These are phyloP conservation scores for Cladophialophora carrionii DNA, from an alignment of 2,329 filamentous ascomycete species.

Conservation along the genomic window DNA sequence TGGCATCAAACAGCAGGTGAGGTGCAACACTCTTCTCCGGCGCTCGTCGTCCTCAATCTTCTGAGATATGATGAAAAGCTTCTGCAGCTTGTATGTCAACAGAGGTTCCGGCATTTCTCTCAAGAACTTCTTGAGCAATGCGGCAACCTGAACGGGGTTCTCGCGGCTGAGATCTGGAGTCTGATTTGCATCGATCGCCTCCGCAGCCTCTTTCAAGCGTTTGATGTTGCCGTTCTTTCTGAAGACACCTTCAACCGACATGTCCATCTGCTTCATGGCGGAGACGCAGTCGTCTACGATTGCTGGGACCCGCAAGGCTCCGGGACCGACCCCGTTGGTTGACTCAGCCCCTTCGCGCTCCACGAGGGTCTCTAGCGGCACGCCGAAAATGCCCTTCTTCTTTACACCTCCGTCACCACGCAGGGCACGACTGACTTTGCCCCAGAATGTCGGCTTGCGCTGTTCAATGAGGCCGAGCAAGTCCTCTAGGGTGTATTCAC, in stretches of 20 bases:
- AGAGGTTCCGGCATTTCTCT: slow-evolving; percentile 92
- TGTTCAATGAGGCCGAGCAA: slow-evolving; percentile 90
- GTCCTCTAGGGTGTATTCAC: slow-evolving; percentile 91
- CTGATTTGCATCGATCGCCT: slow-evolving; percentile 83
- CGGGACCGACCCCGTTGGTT: slow-evolving; percentile 94
- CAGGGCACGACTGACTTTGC: slow-evolving; percentile 95
- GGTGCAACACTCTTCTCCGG: slow-evolving; percentile 80
- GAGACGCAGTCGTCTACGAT: slow-evolving; percentile 92
- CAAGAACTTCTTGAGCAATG: slow-evolving; percentile 91
- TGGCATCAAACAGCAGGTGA: slow-evolving; percentile 88
- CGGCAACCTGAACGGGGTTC: slow-evolving; percentile 90
- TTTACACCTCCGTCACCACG: slow-evolving; percentile 79
- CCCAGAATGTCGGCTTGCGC: slow-evolving; percentile 94
- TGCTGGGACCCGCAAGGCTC: slow-evolving; percentile 86
- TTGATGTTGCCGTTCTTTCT: slow-evolving; percentile 99
- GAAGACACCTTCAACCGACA: slow-evolving; percentile 98
- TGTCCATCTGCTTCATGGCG: slow-evolving; percentile 97
- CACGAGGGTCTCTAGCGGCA: slow-evolving; percentile 82
- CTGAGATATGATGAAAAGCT: slow-evolving; percentile 84
- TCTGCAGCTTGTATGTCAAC: slow-evolving; percentile 91
- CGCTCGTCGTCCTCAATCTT: slow-evolving; percentile 82
- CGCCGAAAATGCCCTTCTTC: slow-evolving; percentile 93
- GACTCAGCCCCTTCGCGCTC: slow-evolving; percentile 95
- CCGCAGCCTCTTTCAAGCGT: slow-evolving; percentile 81
- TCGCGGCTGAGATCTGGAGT: slow-evolving; percentile 84